These are phyloP conservation scores for Claviceps maximensis DNA, from an alignment of 2,329 filamentous ascomycete species.

Conservation along the genomic window DNA sequence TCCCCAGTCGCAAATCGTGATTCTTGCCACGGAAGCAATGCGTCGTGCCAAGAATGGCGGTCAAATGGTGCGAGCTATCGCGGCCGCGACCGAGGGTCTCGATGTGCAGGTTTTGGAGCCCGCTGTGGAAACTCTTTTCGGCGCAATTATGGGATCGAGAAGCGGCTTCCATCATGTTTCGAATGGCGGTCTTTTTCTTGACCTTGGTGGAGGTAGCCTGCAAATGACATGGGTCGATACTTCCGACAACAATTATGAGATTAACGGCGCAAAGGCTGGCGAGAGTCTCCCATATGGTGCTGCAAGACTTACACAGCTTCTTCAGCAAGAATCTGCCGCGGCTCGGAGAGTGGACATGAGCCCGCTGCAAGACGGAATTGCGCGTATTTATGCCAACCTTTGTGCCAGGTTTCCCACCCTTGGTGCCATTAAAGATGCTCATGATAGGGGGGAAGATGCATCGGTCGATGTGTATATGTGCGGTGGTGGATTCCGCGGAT, in stretches of 20 bases:
- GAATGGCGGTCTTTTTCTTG: conserved; percentile 62
- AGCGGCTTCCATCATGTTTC: conserved; percentile 55
- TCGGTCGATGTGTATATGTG: conserved; percentile 69
- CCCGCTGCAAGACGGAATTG: conserved; percentile 45
- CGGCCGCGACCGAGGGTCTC: conserved; percentile 46
- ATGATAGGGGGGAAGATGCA: conserved; percentile 15
- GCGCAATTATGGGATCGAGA: conserved; percentile 64
- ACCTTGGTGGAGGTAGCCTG: conserved; percentile 63
- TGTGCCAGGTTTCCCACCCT: conserved; percentile 38
- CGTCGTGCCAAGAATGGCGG: conserved; percentile 63
- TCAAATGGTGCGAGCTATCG: conserved; percentile 54
- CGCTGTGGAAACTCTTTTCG: conserved; percentile 69
- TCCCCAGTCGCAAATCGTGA: conserved; percentile 47
- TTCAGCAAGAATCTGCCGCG: conserved; percentile 26
- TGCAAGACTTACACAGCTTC: conserved; percentile 39
- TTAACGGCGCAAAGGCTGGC: conserved; percentile 39
- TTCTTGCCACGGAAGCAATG: conserved; percentile 84
- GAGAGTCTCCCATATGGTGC: conserved; percentile 49
- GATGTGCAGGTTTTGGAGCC: conserved; percentile 61
- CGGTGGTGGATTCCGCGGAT: conserved; percentile 80
- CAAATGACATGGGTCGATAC: conserved; percentile 53
- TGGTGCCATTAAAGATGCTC: conserved; percentile 21
- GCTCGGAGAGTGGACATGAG: conserved; percentile 33
- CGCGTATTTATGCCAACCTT: conserved; percentile 43
- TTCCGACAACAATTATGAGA: conserved; percentile 30